phyloP scores from a whole-genome alignment of 2,329 filamentous ascomycete species.

The Fusarium xyrophilum region DNA sequence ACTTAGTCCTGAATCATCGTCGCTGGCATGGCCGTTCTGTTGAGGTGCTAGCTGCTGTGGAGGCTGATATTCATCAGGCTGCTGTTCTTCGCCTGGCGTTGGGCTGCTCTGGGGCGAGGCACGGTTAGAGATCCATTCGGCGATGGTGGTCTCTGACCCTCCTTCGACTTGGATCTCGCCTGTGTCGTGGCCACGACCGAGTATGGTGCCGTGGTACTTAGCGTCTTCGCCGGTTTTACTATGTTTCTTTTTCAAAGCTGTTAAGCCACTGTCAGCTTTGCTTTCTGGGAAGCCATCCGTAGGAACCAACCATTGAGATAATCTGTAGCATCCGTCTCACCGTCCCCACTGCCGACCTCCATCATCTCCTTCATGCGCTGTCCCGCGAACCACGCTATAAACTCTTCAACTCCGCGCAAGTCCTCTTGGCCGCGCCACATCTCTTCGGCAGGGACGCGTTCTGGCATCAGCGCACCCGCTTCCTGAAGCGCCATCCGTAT shows the following conservation, averaged over 20 bases:
- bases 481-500: constrained; percentile 86
- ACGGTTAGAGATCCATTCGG: constrained; percentile 49
- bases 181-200: constrained; percentile 76
- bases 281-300: not conserved
- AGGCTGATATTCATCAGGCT: constrained; percentile 4
- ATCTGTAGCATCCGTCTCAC: constrained; percentile 69
- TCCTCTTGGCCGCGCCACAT: constrained; percentile 77
- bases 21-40: constrained; percentile 37
- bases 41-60: constrained; percentile 22
- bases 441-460: constrained; percentile 72
- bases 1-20: constrained; percentile 62
- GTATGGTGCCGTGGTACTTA: constrained; percentile 82
- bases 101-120: constrained; percentile 26
- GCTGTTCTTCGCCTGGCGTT: constrained; percentile 7
- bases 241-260: constrained; percentile 89
- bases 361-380: constrained; percentile 79
- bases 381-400: constrained; percentile 80
- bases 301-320: constrained; percentile 67
- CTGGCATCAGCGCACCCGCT: constrained; percentile 75
- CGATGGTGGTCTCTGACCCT: constrained; percentile 54
- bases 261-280: constrained; percentile 49
- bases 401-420: constrained; percentile 75
- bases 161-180: constrained; percentile 80
- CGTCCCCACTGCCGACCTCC: constrained; percentile 78
- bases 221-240: constrained; percentile 87